phyloP scores from a whole-genome alignment of 1,284 basidiomycete species.

The Porodaedalea pini region DNA sequence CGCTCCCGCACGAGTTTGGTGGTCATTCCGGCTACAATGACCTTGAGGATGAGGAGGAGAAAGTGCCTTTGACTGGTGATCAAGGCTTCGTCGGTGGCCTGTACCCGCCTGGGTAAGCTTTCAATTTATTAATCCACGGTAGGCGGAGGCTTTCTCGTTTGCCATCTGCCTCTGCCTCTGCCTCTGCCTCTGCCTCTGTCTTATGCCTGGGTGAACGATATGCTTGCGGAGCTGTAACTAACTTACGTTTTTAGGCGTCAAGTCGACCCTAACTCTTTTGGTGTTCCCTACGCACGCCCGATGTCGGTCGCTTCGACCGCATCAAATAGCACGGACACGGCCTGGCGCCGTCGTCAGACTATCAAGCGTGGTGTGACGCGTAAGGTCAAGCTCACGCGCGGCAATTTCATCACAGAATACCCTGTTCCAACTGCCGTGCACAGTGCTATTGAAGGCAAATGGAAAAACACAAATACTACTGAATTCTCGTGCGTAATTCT shows the following conservation, averaged over 20 bases:
- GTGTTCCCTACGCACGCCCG: slow-evolving; percentile 67
- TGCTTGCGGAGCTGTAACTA: slow-evolving; percentile 11
- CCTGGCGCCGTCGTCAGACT: slow-evolving; percentile 87
- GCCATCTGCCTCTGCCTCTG: neutral
- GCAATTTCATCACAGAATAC: slow-evolving; percentile 90
- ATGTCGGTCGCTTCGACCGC: slow-evolving; percentile 59
- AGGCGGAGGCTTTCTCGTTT: no score
- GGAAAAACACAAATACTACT: slow-evolving; percentile 63
- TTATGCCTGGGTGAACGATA: neutral
- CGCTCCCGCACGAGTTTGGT: slow-evolving; percentile 53
- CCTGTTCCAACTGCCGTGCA: slow-evolving; percentile 85
- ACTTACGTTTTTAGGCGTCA: slow-evolving; percentile 38
- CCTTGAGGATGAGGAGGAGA: slow-evolving; percentile 64
- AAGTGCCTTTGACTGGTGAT: slow-evolving; percentile 62
- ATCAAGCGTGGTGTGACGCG: slow-evolving; percentile 90
- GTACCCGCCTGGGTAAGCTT: slow-evolving; percentile 66
- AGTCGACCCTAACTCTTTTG: slow-evolving; percentile 57
- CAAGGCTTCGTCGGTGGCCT: slow-evolving; percentile 53
- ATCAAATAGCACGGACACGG: slow-evolving; percentile 64
- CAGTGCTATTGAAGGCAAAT: slow-evolving; percentile 84
- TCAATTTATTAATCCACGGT: neutral
- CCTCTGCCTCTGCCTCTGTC: neutral
- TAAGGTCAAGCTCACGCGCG: slow-evolving; percentile 88
- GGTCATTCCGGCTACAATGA: slow-evolving; percentile 45
- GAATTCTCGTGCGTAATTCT: slow-evolving; percentile 82